Evolutionary conservation across 495 filamentous ascomycete species (phyloP).

Genomic region (Margaritispora aquatica): DNA sequence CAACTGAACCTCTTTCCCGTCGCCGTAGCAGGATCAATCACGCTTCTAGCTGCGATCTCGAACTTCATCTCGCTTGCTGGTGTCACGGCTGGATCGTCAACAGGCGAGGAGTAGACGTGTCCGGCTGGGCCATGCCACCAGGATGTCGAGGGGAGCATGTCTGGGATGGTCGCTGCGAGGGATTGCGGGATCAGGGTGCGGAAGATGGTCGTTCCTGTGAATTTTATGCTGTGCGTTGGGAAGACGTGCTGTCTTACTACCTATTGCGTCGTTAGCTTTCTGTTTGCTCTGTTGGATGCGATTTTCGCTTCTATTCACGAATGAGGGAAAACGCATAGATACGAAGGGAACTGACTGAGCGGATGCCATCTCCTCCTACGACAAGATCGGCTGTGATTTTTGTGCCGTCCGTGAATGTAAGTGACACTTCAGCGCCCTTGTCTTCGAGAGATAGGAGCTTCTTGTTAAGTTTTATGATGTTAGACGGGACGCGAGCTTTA

Average conservation of each 20-base stretch:
- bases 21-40: conserved; percentile 23
- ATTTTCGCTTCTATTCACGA: neutral
- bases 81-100: conserved; percentile 13
- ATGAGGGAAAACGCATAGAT: neutral
- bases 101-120: conserved; percentile 36
- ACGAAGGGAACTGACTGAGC: conserved; percentile 34
- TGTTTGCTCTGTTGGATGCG: neutral
- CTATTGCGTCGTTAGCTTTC: conserved; percentile 2
- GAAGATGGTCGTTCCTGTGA: conserved; percentile 36
- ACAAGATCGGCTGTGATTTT: conserved; percentile 37
- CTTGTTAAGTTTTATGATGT: conserved; percentile 33
- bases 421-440: conserved; percentile 24
- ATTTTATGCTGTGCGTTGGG: conserved; percentile 31
- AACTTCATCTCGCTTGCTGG: conserved; percentile 33
- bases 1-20: conserved; percentile 36
- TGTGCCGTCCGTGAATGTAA: conserved; percentile 35
- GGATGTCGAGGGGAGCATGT: conserved; percentile 32
- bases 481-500: conserved; percentile 30
- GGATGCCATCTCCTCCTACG: conserved; percentile 46
- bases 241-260: conserved; percentile 27
- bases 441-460: conserved; percentile 30
- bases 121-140: conserved; percentile 42
- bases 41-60: conserved; percentile 27
- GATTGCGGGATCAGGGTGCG: conserved; percentile 30
- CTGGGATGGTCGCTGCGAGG: conserved; percentile 29